Evolutionary conservation across 202 grass and related monocot genomes (phyloP), one percentile per base, ranked within the genome.

Genomic region (Carex arenaria): DNA sequence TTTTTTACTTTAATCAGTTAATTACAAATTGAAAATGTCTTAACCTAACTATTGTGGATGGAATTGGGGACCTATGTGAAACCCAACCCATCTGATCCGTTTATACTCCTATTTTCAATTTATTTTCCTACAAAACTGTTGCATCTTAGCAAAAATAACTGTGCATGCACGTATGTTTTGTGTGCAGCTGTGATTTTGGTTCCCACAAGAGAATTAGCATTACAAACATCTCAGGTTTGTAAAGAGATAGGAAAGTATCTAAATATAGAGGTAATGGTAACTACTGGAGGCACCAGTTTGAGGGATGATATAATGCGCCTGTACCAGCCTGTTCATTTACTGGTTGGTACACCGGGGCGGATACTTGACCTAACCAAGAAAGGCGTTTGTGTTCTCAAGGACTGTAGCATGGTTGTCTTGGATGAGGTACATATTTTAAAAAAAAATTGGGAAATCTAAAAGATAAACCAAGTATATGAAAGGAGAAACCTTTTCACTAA

Each of bases 221-320:
- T 97, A 71, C 94, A 97, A 51, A 97, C 94, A 61, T 97, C 94
- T 64, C 94, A 97, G 90, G 92, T 97, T 79, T 97, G 94, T 85
- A 97, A 97, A 79, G 94, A 97, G 70, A 92, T 97, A 82, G 92
- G 89, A 9, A 97, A 97, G 64, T 92, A 97, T 52, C 82, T 97
- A 60, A 93, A 91, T 43, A 97, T 97, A 61, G 87, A 97, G 88
- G 88, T 97, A 31, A 97, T 97, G 94, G 94, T 90, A 20, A 97
- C 94, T 45, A 97, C 94, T 80, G 94, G 94, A 79, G 94, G 94
- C 83, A 97, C 94, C 76, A 97, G 94, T 67, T 57, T 97, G 68
- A 94, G 89, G 70, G 94, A 97, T 84, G 94, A 97, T 67, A 97
- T 97, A 64, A 88, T 94, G 85, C 92, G 94, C 74, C 69, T 97